phyloP scores from a whole-genome alignment of 805 yeast species.

The Kodamaea kaohsiungensis region DNA sequence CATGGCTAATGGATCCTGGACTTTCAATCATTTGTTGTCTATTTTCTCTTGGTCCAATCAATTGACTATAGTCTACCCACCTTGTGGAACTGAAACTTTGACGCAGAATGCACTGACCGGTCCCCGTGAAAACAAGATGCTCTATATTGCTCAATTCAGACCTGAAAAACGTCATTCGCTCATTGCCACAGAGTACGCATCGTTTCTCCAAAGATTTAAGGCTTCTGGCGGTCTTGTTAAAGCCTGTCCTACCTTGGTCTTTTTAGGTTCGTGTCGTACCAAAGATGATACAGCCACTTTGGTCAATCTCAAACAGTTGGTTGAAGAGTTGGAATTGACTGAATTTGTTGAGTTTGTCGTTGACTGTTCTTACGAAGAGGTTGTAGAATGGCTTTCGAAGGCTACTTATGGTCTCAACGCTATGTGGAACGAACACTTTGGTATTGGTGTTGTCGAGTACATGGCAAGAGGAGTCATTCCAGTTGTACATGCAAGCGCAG shows the following conservation, averaged over 20 bases:
- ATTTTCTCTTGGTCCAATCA: slow-evolving; percentile 58
- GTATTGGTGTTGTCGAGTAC: slow-evolving; percentile 95
- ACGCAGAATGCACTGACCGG: slow-evolving; percentile 14
- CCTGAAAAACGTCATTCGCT: slow-evolving; percentile 90
- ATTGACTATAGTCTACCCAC: slow-evolving; percentile 72
- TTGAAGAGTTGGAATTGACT: slow-evolving; percentile 26
- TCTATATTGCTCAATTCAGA: slow-evolving; percentile 88
- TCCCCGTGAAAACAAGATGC: slow-evolving; percentile 38
- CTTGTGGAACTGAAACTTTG: slow-evolving; percentile 71
- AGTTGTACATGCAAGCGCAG: slow-evolving; percentile 91
- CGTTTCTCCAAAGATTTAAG: slow-evolving; percentile 41
- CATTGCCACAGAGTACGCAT: slow-evolving; percentile 62
- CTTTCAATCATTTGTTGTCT: slow-evolving; percentile 65
- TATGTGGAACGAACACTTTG: slow-evolving; percentile 99
- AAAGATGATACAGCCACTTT: slow-evolving; percentile 64
- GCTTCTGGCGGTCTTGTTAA: slow-evolving; percentile 15
- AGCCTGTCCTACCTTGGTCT: slow-evolving; percentile 55
- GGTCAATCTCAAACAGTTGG: slow-evolving; percentile 44
- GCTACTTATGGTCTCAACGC: slow-evolving; percentile 84
- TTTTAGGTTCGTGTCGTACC: slow-evolving; percentile 85
- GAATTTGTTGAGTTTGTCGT: slow-evolving; percentile 56
- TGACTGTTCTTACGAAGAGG: slow-evolving; percentile 70
- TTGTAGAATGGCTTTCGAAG: slow-evolving; percentile 52
- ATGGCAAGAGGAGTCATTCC: slow-evolving; percentile 85
- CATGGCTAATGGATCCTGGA: slow-evolving; percentile 90